Evolutionary conservation across 305 asterid species (phyloP), one percentile per base, ranked within the genome.

Genomic region (Fraxinus floribunda): DNA sequence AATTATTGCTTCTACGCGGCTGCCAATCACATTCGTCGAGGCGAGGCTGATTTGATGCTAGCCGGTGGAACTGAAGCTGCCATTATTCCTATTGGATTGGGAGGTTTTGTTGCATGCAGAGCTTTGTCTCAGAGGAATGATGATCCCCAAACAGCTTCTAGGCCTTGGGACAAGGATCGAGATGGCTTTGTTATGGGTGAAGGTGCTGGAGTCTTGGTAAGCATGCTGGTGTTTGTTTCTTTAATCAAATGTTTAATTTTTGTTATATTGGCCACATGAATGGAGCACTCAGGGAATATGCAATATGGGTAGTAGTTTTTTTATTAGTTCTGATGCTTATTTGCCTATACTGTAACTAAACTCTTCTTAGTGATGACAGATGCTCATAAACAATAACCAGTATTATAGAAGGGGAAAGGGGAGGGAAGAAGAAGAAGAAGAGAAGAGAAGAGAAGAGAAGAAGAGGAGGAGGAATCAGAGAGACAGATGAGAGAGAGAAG

Each of bases 1-100:
- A 96, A 94, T 80, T 96, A 93, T 82, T 94, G 98, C 85, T 96
- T 96, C 80, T 91, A 92, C 55, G 95, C 98, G 5, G 98, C 98
- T 80, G 98, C 98, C 4, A 96, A 96, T 90, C 99, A 94, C 91
- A 96, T 96, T 29, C 94, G 98, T 38, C 87, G 98, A 57, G 99
- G 99, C 44, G 99, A 96, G 82, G 98, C 99, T 80, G 99, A 96
- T 91, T 79, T 94, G 81, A 94, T 96, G 98, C 71, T 96, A 46
- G 97, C 91, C 39, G 99, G 99, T 83, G 99, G 98, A 80, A 92
- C 97, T 55, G 99, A 96, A 88, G 98, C 98, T 55, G 94, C 98
- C 57, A 91, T 94, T 44, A 91, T 91, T 46, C 95, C 98, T 15
- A 90, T 91, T 82, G 98, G 98, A 72, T 81, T 74, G 22, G 78